These are phyloP conservation scores for Alisma plantagoaquatica DNA, from an alignment of 106 monocot genomes.

Conservation along the genomic window DNA sequence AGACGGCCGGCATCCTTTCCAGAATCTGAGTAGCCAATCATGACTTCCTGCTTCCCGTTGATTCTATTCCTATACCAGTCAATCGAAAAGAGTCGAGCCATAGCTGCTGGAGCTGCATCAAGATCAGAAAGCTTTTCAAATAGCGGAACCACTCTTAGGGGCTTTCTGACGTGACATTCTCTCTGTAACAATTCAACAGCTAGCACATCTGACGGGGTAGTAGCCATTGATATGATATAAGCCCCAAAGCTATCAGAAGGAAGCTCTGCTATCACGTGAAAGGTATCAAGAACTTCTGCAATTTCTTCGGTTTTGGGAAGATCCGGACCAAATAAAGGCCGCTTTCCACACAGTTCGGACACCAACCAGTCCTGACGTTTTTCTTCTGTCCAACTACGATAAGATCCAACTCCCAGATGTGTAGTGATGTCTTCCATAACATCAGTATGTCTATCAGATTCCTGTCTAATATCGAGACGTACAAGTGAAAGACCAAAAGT, in stretches of 20 bases:
- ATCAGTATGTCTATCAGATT: conserved; percentile 90
- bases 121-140: conserved; percentile 82
- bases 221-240: conserved; percentile 81
- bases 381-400: conserved; percentile 81
- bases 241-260: conserved; percentile 67
- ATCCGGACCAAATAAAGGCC: conserved; percentile 76
- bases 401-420: conserved; percentile 76
- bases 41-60: conserved; percentile 73
- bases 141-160: conserved; percentile 64
- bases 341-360: conserved; percentile 61
- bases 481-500: conserved; percentile 85
- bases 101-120: conserved; percentile 64
- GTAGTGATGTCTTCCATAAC: conserved; percentile 78
- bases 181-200: conserved; percentile 76
- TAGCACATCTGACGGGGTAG: conserved; percentile 66
- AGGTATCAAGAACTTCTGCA: conserved; percentile 58
- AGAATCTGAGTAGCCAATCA: conserved; percentile 84
- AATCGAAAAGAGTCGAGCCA: conserved; percentile 53
- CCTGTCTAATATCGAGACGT: conserved; percentile 84
- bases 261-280: conserved; percentile 61
- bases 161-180: conserved; percentile 51
- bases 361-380: conserved; percentile 72
- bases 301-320: conserved; percentile 57
- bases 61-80: conserved; percentile 70
- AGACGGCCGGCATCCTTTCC: conserved; percentile 80